Conservation (phyloP, 345 rosid species). For the Erysimum cheiranthoides region DNA sequence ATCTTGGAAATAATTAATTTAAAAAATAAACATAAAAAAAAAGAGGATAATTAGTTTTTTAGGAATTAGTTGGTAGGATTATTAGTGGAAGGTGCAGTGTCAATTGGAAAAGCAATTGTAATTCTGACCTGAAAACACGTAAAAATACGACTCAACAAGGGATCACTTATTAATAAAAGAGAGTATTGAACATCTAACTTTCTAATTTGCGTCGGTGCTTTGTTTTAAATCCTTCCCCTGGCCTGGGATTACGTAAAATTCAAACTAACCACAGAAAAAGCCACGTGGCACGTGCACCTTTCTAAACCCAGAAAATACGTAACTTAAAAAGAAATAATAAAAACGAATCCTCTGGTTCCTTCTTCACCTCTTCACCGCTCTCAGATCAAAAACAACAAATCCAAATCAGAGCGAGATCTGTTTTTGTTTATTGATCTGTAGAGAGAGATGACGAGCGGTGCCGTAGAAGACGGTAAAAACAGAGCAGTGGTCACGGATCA, state of each 20-base stretch:
- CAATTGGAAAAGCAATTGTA: background rate
- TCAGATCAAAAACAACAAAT: conserved; percentile 21
- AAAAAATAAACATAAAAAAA: background rate
- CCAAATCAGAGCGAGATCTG: conserved; percentile 11
- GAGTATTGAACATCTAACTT: background rate
- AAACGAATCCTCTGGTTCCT: background rate
- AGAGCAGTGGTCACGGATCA: conserved; percentile 36
- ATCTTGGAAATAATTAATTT: background rate
- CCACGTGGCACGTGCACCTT: conserved; percentile 34
- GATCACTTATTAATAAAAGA: no score
- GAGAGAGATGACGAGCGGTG: conserved; percentile 41
- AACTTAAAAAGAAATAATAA: background rate
- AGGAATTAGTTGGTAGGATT: background rate
- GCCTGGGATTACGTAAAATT: background rate
- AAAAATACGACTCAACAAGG: background rate
- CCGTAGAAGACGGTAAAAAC: conserved; percentile 29
- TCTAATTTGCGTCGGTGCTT: background rate
- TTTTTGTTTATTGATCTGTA: conserved; percentile 29
- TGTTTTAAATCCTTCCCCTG: background rate
- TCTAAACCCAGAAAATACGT: background rate
- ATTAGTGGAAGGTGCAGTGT: background rate
- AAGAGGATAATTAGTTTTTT: background rate
- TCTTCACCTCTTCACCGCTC: background rate
- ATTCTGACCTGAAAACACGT: background rate
- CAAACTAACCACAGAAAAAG: conserved; percentile 23